phyloP scores from a whole-genome alignment of 2,329 filamentous ascomycete genomes.

The Chaetomiaceae sp. region DNA sequence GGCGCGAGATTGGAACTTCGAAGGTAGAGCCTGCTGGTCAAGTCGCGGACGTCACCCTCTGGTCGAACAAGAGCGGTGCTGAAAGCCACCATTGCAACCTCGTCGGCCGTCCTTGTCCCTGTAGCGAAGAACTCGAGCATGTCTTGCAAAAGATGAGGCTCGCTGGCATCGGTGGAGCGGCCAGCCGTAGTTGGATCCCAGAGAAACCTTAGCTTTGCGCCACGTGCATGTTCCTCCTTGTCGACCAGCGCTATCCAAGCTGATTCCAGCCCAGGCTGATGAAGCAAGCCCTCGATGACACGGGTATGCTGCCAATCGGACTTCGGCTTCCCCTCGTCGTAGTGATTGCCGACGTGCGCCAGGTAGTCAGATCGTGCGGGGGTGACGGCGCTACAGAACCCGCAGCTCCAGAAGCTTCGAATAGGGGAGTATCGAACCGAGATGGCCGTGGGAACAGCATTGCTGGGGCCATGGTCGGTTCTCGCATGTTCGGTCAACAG shows the following conservation, averaged over 20 bases:
- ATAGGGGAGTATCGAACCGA: background rate
- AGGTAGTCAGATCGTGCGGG: constrained; percentile 22
- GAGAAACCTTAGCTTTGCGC: constrained; percentile 14
- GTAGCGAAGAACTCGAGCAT: constrained; percentile 20
- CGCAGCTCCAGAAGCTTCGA: constrained; percentile 23
- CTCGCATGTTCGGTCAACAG: constrained; percentile 10
- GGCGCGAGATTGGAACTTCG: background rate
- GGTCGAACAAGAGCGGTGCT: constrained; percentile 8
- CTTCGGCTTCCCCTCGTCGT: constrained; percentile 19
- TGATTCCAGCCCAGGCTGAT: constrained; percentile 16
- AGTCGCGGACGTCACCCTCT: constrained; percentile 13
- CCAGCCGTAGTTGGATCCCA: constrained; percentile 18
- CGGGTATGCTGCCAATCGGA: constrained; percentile 21
- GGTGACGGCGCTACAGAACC: constrained; percentile 19
- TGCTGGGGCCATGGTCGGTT: constrained; percentile 5
- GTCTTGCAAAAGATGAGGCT: constrained; percentile 13
- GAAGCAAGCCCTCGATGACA: constrained; percentile 23
- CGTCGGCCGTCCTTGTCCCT: background rate
- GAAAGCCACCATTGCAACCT: constrained; percentile 13
- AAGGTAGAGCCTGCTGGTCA: constrained; percentile 7
- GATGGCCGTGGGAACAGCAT: background rate
- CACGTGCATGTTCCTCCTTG: constrained; percentile 14
- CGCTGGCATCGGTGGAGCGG: background rate
- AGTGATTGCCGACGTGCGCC: constrained; percentile 25
- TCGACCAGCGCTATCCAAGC: constrained; percentile 18